These are phyloP conservation scores for Mitragyna speciosa DNA, from an alignment of 257 asterid species.

Conservation along the genomic window DNA sequence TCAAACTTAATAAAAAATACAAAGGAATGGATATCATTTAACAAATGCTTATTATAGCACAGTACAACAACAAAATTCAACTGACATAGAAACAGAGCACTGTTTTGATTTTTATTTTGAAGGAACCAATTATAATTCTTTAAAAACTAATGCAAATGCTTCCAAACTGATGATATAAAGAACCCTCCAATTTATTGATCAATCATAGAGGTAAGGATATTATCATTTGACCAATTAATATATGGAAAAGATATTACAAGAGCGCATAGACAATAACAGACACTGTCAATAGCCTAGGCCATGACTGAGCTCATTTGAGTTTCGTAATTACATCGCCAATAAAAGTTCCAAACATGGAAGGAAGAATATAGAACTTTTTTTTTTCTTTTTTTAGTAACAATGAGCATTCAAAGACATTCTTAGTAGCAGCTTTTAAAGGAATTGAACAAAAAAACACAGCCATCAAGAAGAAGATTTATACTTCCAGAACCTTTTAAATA, in stretches of 20 bases:
- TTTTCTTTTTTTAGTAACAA: too few relatives aligned
- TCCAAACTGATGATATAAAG: neutral
- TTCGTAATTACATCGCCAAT: neutral
- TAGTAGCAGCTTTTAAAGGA: neutral
- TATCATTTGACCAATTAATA: neutral
- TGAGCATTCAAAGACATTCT: neutral
- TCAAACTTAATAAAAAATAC: neutral
- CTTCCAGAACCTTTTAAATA: neutral
- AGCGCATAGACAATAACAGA: neutral
- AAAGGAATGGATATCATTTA: neutral
- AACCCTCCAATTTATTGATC: neutral
- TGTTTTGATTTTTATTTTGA: neutral
- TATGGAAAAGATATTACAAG: neutral
- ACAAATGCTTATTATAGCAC: neutral
- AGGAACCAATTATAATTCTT: neutral
- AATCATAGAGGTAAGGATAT: neutral
- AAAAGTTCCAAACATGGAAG: neutral
- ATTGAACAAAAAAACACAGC: neutral
- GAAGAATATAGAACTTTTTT: neutral
- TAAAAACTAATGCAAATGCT: neutral
- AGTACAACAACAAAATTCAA: neutral
- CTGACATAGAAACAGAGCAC: slow-evolving; percentile 1
- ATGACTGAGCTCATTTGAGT: neutral
- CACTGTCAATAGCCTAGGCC: neutral
- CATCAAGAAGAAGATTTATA: neutral